A percentile compares a stretch with the other conserved stretches of the same genome.
Evolutionary conservation across 805 yeast species (phyloP).

Genomic region (Grigorovia yakushimaensis): DNA sequence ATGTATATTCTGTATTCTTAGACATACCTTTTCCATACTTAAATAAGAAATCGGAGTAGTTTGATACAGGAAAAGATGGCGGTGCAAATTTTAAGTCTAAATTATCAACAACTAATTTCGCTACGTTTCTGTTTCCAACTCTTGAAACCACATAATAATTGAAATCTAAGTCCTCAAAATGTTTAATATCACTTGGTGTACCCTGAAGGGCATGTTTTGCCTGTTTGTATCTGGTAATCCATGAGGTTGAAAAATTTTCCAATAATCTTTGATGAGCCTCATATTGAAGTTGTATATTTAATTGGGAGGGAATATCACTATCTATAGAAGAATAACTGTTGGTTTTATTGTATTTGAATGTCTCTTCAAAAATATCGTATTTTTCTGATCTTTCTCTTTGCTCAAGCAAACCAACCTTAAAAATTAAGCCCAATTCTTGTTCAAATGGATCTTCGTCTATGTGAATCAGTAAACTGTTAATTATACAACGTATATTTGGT

Average conservation of each 20-base stretch:
- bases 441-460: constrained; percentile 63
- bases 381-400: constrained; percentile 42
- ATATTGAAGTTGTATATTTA: constrained; percentile 1
- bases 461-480: constrained; percentile 36
- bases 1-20: constrained; percentile 40
- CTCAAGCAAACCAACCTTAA: constrained; percentile 48
- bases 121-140: constrained; percentile 20
- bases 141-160: constrained; percentile 15
- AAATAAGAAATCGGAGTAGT: constrained; percentile 29
- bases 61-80: constrained; percentile 26
- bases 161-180: constrained; percentile 12
- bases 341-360: not conserved
- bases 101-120: constrained; percentile 16
- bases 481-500: constrained; percentile 36
- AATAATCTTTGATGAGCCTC: constrained; percentile 13
- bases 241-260: constrained; percentile 34
- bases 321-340: not conserved
- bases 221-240: constrained; percentile 28
- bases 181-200: constrained; percentile 16
- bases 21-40: constrained; percentile 45
- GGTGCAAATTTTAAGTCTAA: constrained; percentile 17
- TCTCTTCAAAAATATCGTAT: constrained; percentile 21
- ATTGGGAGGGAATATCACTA: not conserved
- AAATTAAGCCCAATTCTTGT: constrained; percentile 46
- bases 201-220: constrained; percentile 25